Conservation (phyloP, 306 rosid genomes). For the Sicyos baderoa region DNA sequence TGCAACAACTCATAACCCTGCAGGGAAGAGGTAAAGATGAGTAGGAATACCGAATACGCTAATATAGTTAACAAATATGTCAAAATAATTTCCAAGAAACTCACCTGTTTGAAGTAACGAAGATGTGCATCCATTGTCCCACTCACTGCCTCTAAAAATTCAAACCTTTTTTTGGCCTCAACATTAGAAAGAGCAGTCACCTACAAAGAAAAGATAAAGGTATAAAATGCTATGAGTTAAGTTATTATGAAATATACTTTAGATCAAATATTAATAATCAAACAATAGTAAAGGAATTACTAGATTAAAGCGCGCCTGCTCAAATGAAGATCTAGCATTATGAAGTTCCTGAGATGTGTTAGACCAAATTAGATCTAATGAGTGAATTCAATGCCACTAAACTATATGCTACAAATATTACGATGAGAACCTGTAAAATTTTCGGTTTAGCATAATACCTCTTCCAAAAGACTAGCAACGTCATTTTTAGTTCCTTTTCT, state of each 20-base stretch:
- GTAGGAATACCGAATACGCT: conserved; percentile 16
- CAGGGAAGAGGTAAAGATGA: conserved; percentile 10
- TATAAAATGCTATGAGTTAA: conserved; percentile 2
- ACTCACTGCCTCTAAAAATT: conserved; percentile 97
- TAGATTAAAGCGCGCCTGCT: conserved; percentile 94
- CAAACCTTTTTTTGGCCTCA: conserved; percentile 97
- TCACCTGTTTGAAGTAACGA: conserved; percentile 95
- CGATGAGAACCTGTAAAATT: neutral
- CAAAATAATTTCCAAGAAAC: neutral
- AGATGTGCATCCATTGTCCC: conserved; percentile 99
- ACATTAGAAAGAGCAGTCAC: conserved; percentile 88
- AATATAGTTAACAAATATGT: neutral
- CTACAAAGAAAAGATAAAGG: conserved; percentile 31
- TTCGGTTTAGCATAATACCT: conserved; percentile 45
- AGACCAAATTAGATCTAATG: conserved; percentile 24
- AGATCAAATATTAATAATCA: neutral
- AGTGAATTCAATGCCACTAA: conserved; percentile 11
- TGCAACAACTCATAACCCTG: conserved; percentile 62
- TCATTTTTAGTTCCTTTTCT: conserved; percentile 87
- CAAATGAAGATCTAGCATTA: conserved; percentile 78
- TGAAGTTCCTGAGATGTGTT: conserved; percentile 79
- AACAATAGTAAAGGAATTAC: conserved; percentile 31
- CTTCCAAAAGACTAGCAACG: conserved; percentile 68
- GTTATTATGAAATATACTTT: conserved; percentile 11
- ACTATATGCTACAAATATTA: neutral